Percentiles rank a stretch among this genome's conserved stretches.
phyloP scores from a whole-genome alignment of 805 yeast genomes.

The Myxozyma vanderwaltii region DNA sequence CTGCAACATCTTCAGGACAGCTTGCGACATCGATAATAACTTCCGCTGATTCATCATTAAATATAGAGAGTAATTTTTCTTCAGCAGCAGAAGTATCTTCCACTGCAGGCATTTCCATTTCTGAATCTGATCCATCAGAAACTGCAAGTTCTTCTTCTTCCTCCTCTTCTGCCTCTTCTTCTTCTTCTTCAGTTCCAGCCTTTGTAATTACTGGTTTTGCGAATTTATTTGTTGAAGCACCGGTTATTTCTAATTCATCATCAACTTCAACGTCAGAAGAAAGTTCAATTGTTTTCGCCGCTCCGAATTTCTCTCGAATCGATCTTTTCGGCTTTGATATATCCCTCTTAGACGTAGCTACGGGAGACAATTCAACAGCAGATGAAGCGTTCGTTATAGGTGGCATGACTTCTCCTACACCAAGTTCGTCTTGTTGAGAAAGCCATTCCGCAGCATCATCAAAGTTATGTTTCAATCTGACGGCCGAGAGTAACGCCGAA shows the following conservation, averaged over 20 bases:
- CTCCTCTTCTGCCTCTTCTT: no score
- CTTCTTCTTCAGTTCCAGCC: conserved; percentile 4
- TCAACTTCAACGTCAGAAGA: conserved; percentile 21
- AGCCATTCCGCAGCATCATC: conserved; percentile 45
- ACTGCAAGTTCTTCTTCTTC: conserved; percentile 17
- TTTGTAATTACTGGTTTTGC: not conserved
- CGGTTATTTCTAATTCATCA: conserved; percentile 5
- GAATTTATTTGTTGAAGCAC: not conserved
- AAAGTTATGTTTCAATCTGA: conserved; percentile 34
- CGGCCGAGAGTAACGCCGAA: conserved; percentile 29
- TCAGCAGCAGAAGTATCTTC: conserved; percentile 43
- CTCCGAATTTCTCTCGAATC: conserved; percentile 44
- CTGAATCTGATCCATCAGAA: conserved; percentile 21
- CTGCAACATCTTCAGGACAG: conserved; percentile 67
- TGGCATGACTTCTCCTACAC: conserved; percentile 25
- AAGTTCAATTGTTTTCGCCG: conserved; percentile 19
- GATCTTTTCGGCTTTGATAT: conserved; percentile 39
- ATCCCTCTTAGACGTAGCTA: conserved; percentile 39
- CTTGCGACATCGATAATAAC: conserved; percentile 82
- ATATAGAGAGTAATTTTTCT: conserved; percentile 70
- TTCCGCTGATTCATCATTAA: conserved; percentile 72
- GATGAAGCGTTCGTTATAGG: not conserved
- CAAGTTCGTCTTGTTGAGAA: conserved; percentile 38
- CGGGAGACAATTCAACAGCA: conserved; percentile 4
- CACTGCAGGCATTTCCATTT: conserved; percentile 49